Evolutionary conservation across 1,139 yeast genomes (phyloP).

Genomic region (Diutina sp.): DNA sequence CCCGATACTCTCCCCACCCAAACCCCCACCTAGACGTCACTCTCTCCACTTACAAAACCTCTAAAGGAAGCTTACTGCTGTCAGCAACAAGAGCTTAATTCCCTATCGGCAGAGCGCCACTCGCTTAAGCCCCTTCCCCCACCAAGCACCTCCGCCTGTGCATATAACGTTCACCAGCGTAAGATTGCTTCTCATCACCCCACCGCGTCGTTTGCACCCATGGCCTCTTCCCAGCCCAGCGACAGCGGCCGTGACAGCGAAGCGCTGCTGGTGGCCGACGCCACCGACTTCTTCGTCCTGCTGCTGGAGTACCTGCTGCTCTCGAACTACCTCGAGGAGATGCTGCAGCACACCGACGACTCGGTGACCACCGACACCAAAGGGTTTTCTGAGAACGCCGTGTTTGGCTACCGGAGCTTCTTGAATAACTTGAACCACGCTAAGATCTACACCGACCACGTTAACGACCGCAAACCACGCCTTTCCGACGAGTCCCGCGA

Average conservation of each 20-base stretch:
- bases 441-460: conserved; percentile 12
- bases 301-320: not conserved
- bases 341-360: not conserved
- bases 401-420: conserved; percentile 11
- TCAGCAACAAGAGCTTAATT: too few species aligned
- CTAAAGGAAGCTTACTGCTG: too few species aligned
- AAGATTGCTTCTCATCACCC: not conserved
- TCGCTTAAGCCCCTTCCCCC: not conserved
- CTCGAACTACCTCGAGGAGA: not conserved
- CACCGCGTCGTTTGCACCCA: not conserved
- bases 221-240: not conserved
- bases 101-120: too few species aligned
- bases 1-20: not conserved
- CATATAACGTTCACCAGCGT: not conserved
- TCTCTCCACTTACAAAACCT: too few species aligned
- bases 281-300: not conserved
- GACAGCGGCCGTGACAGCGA: not conserved
- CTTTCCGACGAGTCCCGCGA: conserved; percentile 7
- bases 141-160: not conserved
- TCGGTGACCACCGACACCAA: not conserved
- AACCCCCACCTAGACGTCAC: too few species aligned
- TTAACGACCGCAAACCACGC: conserved; percentile 9
- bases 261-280: not conserved
- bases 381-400: not conserved
- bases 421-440: conserved; percentile 16